phyloP scores from a whole-genome alignment of 2,329 filamentous ascomycete species.

The Lojkania enalia region DNA sequence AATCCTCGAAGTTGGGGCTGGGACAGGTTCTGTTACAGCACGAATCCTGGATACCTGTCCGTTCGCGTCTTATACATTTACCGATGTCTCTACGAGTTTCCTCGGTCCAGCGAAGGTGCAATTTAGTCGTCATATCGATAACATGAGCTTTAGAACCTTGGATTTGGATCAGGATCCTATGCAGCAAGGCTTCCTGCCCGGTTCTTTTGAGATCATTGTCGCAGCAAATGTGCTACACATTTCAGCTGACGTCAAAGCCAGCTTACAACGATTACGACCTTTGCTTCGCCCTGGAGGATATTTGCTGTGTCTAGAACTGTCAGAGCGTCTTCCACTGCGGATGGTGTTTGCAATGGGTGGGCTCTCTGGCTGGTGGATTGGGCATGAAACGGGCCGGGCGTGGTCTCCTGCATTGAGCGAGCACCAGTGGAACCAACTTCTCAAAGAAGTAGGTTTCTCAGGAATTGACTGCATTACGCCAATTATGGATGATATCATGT shows the following conservation, averaged over 20 bases:
- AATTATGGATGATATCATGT: slow-evolving; percentile 2
- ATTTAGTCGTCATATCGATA: not conserved
- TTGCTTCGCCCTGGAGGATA: slow-evolving; percentile 45
- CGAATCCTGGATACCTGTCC: not conserved
- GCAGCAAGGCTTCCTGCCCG: not conserved
- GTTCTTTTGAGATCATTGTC: slow-evolving; percentile 15
- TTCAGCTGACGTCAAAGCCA: not conserved
- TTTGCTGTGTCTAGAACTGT: slow-evolving; percentile 48
- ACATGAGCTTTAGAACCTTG: slow-evolving; percentile 8
- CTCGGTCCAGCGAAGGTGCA: slow-evolving; percentile 2
- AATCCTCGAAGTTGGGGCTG: slow-evolving; percentile 15
- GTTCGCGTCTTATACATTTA: slow-evolving; percentile 13
- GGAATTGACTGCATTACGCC: not conserved
- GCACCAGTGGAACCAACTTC: slow-evolving; percentile 34
- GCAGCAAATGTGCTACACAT: slow-evolving; percentile 10
- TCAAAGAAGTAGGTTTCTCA: slow-evolving; percentile 14
- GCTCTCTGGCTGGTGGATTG: slow-evolving; percentile 1
- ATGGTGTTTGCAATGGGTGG: not conserved
- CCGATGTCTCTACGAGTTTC: slow-evolving; percentile 11
- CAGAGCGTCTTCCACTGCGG: not conserved
- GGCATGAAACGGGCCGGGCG: slow-evolving; percentile 21
- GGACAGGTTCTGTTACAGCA: slow-evolving; percentile 11
- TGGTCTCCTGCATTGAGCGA: slow-evolving; percentile 29
- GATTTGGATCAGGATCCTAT: slow-evolving; percentile 10
- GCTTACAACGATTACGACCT: slow-evolving; percentile 1